phyloP scores from a whole-genome alignment of 139 green algal genomes.

The Trebouxia sp. region DNA sequence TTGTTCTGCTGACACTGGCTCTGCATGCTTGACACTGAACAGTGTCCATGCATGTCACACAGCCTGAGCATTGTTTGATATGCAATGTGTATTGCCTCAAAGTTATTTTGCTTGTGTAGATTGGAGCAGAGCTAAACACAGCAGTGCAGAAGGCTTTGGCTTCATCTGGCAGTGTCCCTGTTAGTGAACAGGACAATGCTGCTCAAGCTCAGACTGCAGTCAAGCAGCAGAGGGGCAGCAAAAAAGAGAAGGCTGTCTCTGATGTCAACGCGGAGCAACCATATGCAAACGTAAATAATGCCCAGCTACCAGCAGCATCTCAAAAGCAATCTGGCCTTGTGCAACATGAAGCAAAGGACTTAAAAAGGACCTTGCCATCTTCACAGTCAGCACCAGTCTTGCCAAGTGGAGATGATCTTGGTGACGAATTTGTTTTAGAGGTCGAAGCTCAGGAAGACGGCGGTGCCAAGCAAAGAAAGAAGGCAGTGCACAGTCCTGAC shows the following conservation, averaged over 20 bases:
- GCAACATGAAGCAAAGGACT: not conserved
- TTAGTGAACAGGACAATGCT: not conserved
- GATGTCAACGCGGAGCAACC: not conserved
- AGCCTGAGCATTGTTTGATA: not conserved
- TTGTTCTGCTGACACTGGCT: not conserved
- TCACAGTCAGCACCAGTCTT: not conserved
- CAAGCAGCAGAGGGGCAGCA: no score
- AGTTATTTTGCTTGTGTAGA: not conserved
- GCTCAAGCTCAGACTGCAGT: not conserved
- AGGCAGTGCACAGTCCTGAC: not conserved
- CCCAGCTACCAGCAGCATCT: not conserved
- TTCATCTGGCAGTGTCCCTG: not conserved
- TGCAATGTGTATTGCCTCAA: not conserved
- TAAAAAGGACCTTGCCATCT: not conserved
- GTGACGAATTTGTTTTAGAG: not conserved
- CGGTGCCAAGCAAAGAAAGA: not conserved
- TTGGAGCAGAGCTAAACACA: not conserved
- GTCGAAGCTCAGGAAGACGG: not conserved
- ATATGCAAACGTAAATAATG: not conserved
- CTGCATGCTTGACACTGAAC: not conserved
- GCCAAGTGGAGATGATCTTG: constrained; percentile 15
- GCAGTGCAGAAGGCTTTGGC: constrained; percentile 17
- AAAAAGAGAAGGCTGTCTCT: not conserved
- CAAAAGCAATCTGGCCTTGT: not conserved
- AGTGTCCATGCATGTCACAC: not conserved